Base-by-base conservation (phyloP, 2,329 filamentous ascomycete species). In the Fusarium udum region DNA sequence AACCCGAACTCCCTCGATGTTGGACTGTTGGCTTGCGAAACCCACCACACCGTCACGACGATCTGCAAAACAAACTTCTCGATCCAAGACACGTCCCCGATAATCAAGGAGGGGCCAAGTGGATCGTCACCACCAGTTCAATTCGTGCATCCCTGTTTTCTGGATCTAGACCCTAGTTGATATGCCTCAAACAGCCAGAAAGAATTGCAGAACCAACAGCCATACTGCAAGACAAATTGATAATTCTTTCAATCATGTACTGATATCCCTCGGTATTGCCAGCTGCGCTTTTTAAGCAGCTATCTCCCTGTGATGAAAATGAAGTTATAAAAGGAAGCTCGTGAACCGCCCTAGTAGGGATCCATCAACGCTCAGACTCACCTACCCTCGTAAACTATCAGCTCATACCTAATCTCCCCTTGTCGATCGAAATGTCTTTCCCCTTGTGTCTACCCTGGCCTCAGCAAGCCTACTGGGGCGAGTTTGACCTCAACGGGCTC, bases 401-500 rank as follows among this genome's bases (percentile, higher is more conserved):
- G 46, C 24, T 55, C 45, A 57, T 28, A 31, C 12, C 26, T 62
- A 51, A 68, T 57, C 66, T 73, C 69, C 56, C 60, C 42, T 63
- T 64, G 74, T 56, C 69, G 74, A 76, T 76, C 74, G 56, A 65
- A 76, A 76, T 76, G 74, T 63, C 64, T 16, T 48, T 45, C 53
- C 72, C 61, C 28, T 71, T 34, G 51, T 76, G 74, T 58, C 43
- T 73, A 61, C 53, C 72, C 72, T 69, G 64, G 74, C 72, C 69
- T 67, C 68, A 61, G 43, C 62, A 71, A 48, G 62, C 51, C 61
- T 75, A 76, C 59, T 76, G 74, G 74, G 51, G 56, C 43, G 74
- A 76, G 60, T 75, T 76, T 71, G 69, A 74, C 58, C 74, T 76
- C 57, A 69, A 59, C 10, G 74, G 64, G 64, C 59, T 76, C 64